Conservation (phyloP, 2,329 filamentous ascomycete genomes). For the Ceratocystis destructans region DNA sequence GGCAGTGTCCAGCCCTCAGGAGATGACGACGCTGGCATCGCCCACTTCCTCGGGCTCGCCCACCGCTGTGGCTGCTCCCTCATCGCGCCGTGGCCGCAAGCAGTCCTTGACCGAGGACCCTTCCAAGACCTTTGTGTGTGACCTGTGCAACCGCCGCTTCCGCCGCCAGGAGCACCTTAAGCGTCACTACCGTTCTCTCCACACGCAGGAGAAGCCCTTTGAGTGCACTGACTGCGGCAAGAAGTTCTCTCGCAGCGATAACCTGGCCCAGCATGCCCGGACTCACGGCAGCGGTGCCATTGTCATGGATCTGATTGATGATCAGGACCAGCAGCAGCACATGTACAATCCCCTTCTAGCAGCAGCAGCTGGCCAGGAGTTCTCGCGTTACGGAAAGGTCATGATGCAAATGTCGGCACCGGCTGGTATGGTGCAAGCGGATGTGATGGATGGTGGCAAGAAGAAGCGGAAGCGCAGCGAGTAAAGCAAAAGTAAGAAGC, state of each 20-base stretch:
- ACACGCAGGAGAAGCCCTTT: slow-evolving; percentile 97
- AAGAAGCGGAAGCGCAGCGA: slow-evolving; percentile 60
- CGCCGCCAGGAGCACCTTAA: slow-evolving; percentile 96
- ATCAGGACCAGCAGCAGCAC: slow-evolving; percentile 38
- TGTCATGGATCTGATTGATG: slow-evolving; percentile 76
- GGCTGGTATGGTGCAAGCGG: slow-evolving; percentile 40
- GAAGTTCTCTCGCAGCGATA: slow-evolving; percentile 97
- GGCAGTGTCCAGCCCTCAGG: slow-evolving; percentile 22
- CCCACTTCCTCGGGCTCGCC: slow-evolving; percentile 29
- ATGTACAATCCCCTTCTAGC: slow-evolving; percentile 31
- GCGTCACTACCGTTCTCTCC: slow-evolving; percentile 94
- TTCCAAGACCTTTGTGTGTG: slow-evolving; percentile 95
- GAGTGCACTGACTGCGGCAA: slow-evolving; percentile 96
- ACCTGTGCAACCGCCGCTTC: slow-evolving; percentile 92
- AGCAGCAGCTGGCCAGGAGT: slow-evolving; percentile 40
- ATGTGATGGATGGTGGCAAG: slow-evolving; percentile 38
- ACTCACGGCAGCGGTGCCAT: slow-evolving; percentile 86
- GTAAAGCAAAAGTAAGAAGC: slow-evolving; percentile 26
- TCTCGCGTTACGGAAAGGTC: slow-evolving; percentile 55
- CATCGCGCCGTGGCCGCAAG: slow-evolving; percentile 91
- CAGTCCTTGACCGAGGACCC: slow-evolving; percentile 96
- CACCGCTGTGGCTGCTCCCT: slow-evolving; percentile 38
- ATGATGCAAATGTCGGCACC: slow-evolving; percentile 55
- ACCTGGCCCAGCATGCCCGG: slow-evolving; percentile 87
- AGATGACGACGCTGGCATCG: slow-evolving; percentile 26